Conservation (phyloP, 139 green algal genomes). For the Chlorella sorokiniana region DNA sequence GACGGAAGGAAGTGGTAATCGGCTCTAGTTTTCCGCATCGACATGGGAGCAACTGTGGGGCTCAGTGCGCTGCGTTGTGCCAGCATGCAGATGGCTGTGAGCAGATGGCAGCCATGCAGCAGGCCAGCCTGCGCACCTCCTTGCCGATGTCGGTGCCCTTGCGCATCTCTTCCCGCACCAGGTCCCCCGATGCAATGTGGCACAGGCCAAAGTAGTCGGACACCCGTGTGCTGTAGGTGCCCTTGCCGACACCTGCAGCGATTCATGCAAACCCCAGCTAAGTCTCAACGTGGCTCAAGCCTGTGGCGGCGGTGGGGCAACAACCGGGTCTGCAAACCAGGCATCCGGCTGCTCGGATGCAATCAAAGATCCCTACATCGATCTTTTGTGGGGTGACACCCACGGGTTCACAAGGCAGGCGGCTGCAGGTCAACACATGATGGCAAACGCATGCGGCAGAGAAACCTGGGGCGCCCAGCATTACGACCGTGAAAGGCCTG, state of each 20-base stretch:
- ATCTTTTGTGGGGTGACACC: not conserved
- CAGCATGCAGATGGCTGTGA: not conserved
- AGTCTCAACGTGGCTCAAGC: not conserved
- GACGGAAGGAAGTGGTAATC: not conserved
- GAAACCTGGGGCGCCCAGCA: slow-evolving; percentile 51
- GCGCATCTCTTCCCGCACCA: slow-evolving; percentile 91
- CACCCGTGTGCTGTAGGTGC: slow-evolving; percentile 89
- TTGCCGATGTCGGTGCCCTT: slow-evolving; percentile 63
- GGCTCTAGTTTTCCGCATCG: too few species aligned
- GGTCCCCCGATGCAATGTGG: slow-evolving; percentile 94
- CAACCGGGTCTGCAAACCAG: too few species aligned
- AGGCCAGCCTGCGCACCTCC: slow-evolving; percentile 49
- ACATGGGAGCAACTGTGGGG: not conserved
- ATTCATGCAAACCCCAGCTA: not conserved
- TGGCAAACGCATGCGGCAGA: not conserved
- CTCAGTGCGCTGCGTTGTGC: too few species aligned
- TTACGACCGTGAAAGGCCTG: slow-evolving; percentile 38
- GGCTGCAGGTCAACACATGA: not conserved
- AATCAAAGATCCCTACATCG: too few species aligned
- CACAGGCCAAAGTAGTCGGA: slow-evolving; percentile 77
- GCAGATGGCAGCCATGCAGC: not conserved
- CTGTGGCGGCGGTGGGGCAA: too few species aligned
- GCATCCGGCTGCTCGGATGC: too few species aligned
- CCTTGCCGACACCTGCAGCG: slow-evolving; percentile 92
- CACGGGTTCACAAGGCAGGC: not conserved